Percentiles rank a stretch among this genome's conserved stretches.
These are phyloP conservation scores for Colletotrichum sp. DNA, from an alignment of 2,329 filamentous ascomycete genomes.

Conservation along the genomic window DNA sequence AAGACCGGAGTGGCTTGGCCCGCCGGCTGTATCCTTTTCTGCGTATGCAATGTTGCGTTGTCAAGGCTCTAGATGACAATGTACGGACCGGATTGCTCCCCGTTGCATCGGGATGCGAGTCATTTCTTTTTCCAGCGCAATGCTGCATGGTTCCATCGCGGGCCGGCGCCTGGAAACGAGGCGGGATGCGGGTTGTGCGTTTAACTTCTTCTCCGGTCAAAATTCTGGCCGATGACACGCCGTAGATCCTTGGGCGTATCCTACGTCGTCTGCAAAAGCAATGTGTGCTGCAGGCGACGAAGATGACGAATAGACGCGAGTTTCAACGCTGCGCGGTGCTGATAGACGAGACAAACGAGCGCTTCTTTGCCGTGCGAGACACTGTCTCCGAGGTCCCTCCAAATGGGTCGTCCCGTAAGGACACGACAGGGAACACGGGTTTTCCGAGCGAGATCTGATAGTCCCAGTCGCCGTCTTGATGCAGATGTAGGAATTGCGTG, in stretches of 20 bases:
- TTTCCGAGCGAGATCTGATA: background rate
- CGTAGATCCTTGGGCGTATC: background rate
- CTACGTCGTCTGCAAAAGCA: background rate
- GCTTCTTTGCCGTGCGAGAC: background rate
- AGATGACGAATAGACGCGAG: background rate
- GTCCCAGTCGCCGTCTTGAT: background rate
- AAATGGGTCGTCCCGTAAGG: background rate
- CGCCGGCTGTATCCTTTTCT: background rate
- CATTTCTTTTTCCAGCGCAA: background rate
- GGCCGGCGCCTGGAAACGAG: background rate
- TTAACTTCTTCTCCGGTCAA: background rate
- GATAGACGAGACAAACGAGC: background rate
- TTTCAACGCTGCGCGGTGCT: background rate
- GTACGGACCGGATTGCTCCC: background rate
- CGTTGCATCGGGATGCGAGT: background rate
- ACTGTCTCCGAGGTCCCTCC: background rate
- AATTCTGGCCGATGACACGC: background rate
- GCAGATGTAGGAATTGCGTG: background rate
- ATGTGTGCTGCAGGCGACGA: background rate
- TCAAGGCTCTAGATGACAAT: background rate
- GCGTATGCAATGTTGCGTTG: background rate
- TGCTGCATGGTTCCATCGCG: constrained; percentile 7
- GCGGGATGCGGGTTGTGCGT: background rate
- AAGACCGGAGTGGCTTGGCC: background rate
- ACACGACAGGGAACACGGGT: background rate